Evolutionary conservation across 2,329 filamentous ascomycete species (phyloP), one percentile per base, ranked within the genome.

Genomic region (Purpureocillium takamizusanense): DNA sequence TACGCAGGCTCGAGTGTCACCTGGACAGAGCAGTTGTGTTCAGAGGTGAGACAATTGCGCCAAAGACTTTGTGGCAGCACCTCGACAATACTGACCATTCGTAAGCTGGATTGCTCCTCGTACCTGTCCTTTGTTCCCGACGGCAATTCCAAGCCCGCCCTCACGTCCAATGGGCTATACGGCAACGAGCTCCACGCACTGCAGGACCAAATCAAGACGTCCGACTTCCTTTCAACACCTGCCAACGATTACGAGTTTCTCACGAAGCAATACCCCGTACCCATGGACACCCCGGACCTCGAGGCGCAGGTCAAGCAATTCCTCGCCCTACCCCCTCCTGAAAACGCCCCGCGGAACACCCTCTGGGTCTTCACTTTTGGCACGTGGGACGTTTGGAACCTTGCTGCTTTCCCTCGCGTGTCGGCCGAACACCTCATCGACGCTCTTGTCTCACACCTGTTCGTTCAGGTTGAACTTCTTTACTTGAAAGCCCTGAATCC

Each of bases 151-250:
- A 78, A 16, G 65, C 74, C 35, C 16, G 59, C 51, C 10, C 63
- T 74, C 25, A 81, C 59, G 2, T 70, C 67, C 43, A 88, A 70
- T 45, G 46, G 59, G 25, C 53, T 72, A 6, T 81, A 79, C 37
- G 76, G 69, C 28, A 40, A 46, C 23, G 46, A 52, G 34, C 39
- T 60, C 1, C 54, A 59, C 1, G 68, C 62, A 3, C 47, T 70
- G 8, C 50, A 62, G 11, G 52, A 55, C 15, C 42, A 57, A 8
- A 50, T 55, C 9, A 47, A 54, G 27, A 48, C 57, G 9, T 54
- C 60, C 17, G 47, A 56, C n/a, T 46, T 58, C 6, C 42, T 45
- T 2, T 39, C 57, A 2, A 51, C 53, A 4, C 62, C 66, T 1
- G 62, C 65, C 4, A 49, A 50, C 25, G 59, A 74, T 46, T 72